Evolutionary conservation across 495 filamentous ascomycete species (phyloP), one percentile per base, ranked within the genome.

Genomic region (Trichoderma asperelloides): DNA sequence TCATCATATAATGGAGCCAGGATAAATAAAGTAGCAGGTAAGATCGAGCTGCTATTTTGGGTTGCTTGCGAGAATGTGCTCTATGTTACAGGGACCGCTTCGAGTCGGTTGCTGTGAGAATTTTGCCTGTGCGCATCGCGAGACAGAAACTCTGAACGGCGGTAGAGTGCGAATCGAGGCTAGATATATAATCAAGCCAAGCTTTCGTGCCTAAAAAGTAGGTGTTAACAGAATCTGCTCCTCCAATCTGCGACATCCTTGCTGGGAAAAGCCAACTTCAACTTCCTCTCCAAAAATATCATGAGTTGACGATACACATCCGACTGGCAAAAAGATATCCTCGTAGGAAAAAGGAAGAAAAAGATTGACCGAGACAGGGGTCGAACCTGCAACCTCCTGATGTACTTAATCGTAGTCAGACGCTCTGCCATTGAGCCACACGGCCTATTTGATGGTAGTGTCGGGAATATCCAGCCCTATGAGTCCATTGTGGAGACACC

Each of bases 331-430:
- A 33, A 60, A 60, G 12, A 60, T 11, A 60, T 13, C 16, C 27
- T 60, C 55, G 18, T 2, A 60, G 55, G 11, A 60, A 15, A 12
- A 0, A 11, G 4, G 25, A 5, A 60, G 23, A 30, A 30, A 60
- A 60, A 28, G 18, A 28, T 60, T 60, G 55, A 60, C 55, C 55
- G 55, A 60, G 55, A 60, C 55, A 60, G 55, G 55, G 55, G 55
- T 60, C 55, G 55, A 60, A 60, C 55, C 55, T 60, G 55, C 55
- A 60, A 60, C 55, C 55, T 60, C 55, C 55, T 60, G 55, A 60
- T 60, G 0, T 60, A 60, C 55, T 60, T 28, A 30, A 60, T 60
- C 55, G 55, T 60, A 60, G 55, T 60, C 55, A 60, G 55, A 60
- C 55, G 55, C 55, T 60, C 55, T 60, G 55, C 55, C 55, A 60